A percentile compares a stretch with the other conserved stretches of the same genome.
phyloP scores from a whole-genome alignment of 2,329 filamentous ascomycete genomes.

The Kalaharituber pfeilii region DNA sequence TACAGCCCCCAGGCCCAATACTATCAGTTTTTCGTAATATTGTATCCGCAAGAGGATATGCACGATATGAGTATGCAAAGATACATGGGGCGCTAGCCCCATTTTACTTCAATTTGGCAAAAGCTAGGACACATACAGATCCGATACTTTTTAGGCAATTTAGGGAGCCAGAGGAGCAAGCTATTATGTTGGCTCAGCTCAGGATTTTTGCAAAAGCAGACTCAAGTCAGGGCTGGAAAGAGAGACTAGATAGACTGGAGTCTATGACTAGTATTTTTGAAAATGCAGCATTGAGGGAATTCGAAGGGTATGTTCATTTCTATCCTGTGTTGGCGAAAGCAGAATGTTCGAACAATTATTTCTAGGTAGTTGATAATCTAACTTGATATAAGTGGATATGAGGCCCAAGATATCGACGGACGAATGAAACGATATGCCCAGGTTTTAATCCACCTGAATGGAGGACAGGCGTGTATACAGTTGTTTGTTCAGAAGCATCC shows the following conservation, averaged over 20 bases:
- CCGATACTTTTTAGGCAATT: slow-evolving; percentile 75
- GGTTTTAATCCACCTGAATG: slow-evolving; percentile 67
- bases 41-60: slow-evolving; percentile 64
- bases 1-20: slow-evolving; percentile 44
- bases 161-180: slow-evolving; percentile 74
- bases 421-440: slow-evolving; percentile 78
- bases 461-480: slow-evolving; percentile 59
- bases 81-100: slow-evolving; percentile 76
- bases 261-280: slow-evolving; percentile 72
- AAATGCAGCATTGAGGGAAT: slow-evolving; percentile 75
- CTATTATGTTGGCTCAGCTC: slow-evolving; percentile 70
- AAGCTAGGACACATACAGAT: slow-evolving; percentile 55
- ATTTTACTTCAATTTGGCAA: slow-evolving; percentile 69
- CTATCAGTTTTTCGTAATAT: slow-evolving; percentile 52
- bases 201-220: slow-evolving; percentile 65
- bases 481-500: slow-evolving; percentile 80
- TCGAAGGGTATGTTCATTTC: slow-evolving; percentile 43
- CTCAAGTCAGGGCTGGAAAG: slow-evolving; percentile 53
- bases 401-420: slow-evolving; percentile 72
- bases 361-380: neutral
- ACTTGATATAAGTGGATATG: slow-evolving; percentile 42
- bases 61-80: slow-evolving; percentile 77
- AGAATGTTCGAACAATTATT: neutral
- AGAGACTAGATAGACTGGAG: slow-evolving; percentile 53
- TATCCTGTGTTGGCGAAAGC: too few species aligned